Base-by-base conservation (phyloP, 2,329 filamentous ascomycete genomes). In the Ophiocordyceps camponoti-saundersi region DNA sequence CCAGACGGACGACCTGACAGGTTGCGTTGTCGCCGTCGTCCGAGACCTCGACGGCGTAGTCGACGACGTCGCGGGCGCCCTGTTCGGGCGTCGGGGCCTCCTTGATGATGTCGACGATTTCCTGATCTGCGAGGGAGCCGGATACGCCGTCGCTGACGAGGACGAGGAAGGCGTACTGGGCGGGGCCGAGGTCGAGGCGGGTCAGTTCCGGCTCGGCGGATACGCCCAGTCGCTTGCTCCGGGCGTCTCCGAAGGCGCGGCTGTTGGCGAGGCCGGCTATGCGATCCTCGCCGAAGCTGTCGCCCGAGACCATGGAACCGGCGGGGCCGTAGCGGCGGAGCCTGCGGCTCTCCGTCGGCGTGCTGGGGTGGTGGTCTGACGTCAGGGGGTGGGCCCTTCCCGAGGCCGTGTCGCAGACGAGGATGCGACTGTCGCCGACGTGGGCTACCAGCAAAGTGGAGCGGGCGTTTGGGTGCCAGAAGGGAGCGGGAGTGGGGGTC, bases 201-300 rank as follows among this genome's bases (percentile, higher is more conserved):
- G 77, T 79, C 50, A 95, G 79, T 58, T 96, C 89, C 0, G 92
- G 92, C 64, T 98, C 92, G 1, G 92, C 92, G 4, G 83, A 89
- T 13, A 98, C 90, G 26, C 92, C 92, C 46, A 96, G 82, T 46
- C 90, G 83, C 65, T 98, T 98, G 48, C 80, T 85, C 32, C 76
- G 75, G 65, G 95, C 87, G 66, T 98, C 92, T 23, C 92, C 92
- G 60, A 98, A 96, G 4, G 92, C 76, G 29, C 92, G 84, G 30
- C 86, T 93, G 65, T 98, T 98, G 54, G 92, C 92, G 0, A 98
- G 73, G 0, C 92, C 90, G 15, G 81, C 81, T 63, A 98, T 92
- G 54, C 92, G 87, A 65, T 96, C 89, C 65, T 98, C 92, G 58
- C 92, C 92, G 61, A 98, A 98, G 32, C 86, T 93, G 65, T 98